Conservation (phyloP, 2,329 filamentous ascomycete genomes). For the Penicillium sp. region DNA sequence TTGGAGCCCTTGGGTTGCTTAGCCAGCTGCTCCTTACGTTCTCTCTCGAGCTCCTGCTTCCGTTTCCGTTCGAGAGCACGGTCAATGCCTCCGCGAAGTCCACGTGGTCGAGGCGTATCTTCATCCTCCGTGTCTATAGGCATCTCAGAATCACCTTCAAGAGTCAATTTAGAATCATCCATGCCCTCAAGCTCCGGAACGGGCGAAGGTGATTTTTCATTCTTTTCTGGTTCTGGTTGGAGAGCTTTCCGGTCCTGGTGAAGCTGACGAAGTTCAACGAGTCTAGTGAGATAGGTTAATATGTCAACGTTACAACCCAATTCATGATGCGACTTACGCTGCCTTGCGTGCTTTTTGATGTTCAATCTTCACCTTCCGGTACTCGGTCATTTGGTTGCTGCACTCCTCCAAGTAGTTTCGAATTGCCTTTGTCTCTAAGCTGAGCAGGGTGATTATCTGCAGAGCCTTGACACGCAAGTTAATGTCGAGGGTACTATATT, state of each 20-base stretch:
- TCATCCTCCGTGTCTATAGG: conserved; percentile 73
- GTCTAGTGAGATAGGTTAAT: conserved; percentile 29
- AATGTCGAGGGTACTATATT: conserved; percentile 77
- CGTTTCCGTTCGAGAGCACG: conserved; percentile 76
- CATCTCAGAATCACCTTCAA: conserved; percentile 67
- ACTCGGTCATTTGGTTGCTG: conserved; percentile 89
- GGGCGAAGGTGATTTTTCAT: conserved; percentile 48
- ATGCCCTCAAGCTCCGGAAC: conserved; percentile 46
- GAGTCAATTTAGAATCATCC: conserved; percentile 45
- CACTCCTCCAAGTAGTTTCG: conserved; percentile 90
- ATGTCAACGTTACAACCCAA: neutral
- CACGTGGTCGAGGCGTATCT: conserved; percentile 59
- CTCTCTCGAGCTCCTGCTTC: conserved; percentile 72
- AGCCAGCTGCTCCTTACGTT: conserved; percentile 68
- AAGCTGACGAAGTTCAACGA: conserved; percentile 51
- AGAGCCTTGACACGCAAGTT: conserved; percentile 80
- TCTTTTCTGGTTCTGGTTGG: conserved; percentile 45
- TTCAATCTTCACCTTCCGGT: conserved; percentile 94
- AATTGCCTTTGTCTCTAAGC: conserved; percentile 82
- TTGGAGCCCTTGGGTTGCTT: conserved; percentile 79
- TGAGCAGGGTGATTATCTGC: conserved; percentile 84
- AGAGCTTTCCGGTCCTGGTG: conserved; percentile 54
- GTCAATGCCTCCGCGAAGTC: conserved; percentile 66
- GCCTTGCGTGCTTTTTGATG: conserved; percentile 77
- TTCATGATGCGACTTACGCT: conserved; percentile 50